A percentile compares a stretch with the other conserved stretches of the same genome.
Evolutionary conservation across 2,329 filamentous ascomycete species (phyloP).

Genomic region (Colletotrichum camelliae): DNA sequence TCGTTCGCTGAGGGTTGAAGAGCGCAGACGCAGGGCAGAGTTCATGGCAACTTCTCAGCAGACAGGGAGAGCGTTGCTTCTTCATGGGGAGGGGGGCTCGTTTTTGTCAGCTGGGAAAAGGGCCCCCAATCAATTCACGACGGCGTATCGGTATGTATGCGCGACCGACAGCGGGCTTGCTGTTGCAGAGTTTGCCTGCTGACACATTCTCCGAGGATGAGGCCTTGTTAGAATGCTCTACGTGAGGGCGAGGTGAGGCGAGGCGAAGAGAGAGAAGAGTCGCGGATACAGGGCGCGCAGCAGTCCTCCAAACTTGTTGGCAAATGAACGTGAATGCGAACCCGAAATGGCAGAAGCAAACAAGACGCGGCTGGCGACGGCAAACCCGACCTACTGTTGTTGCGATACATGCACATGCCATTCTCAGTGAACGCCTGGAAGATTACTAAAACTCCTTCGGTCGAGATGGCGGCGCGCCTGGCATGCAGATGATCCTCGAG

Average conservation of each 20-base stretch:
- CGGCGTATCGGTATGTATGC: background rate
- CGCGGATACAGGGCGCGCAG: background rate
- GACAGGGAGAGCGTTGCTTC: constrained; percentile 5
- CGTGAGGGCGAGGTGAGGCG: background rate
- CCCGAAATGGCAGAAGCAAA: background rate
- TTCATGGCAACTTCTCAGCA: background rate
- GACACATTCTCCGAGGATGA: background rate
- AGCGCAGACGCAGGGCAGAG: background rate
- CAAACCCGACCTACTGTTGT: background rate
- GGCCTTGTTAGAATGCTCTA: background rate
- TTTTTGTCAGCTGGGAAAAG: background rate
- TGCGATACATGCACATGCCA: background rate
- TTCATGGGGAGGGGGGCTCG: background rate
- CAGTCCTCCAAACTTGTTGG: background rate
- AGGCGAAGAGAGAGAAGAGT: background rate
- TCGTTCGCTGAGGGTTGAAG: background rate
- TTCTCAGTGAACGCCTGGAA: background rate
- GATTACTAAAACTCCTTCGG: background rate
- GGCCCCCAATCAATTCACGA: constrained; percentile 1
- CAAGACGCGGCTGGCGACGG: background rate
- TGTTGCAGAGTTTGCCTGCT: background rate
- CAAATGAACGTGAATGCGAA: background rate
- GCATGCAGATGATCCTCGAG: background rate
- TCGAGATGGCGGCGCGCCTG: background rate
- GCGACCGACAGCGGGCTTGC: background rate